These are phyloP conservation scores for Aspergillus felis DNA, from an alignment of 2,329 filamentous ascomycete species.

Conservation along the genomic window DNA sequence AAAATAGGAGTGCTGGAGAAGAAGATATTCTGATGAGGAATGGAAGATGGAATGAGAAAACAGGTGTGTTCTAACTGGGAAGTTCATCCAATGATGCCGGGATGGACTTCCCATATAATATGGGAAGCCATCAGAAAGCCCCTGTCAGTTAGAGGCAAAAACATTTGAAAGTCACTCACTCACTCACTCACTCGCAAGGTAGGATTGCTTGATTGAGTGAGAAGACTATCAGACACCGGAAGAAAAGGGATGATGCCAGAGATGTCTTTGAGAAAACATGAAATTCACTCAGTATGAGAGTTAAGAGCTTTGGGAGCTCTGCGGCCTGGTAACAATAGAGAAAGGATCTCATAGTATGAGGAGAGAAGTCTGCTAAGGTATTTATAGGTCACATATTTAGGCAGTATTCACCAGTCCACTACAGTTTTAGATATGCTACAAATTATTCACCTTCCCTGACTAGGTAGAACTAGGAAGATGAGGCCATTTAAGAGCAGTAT, in stretches of 20 bases:
- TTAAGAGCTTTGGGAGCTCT: not conserved
- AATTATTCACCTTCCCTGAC: too few species aligned
- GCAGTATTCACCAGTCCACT: not conserved
- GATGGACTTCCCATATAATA: too few species aligned
- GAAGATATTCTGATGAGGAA: not conserved
- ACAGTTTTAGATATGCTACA: too few species aligned
- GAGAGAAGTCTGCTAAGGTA: not conserved
- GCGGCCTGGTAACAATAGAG: not conserved
- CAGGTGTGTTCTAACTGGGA: not conserved
- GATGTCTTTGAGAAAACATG: not conserved
- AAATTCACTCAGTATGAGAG: not conserved
- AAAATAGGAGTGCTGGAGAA: not conserved
- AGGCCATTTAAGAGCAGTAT: too few species aligned
- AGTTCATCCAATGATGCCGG: not conserved
- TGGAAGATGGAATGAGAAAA: not conserved
- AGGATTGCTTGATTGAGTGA: too few species aligned
- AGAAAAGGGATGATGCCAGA: not conserved
- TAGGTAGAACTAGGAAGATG: too few species aligned
- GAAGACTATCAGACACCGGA: too few species aligned
- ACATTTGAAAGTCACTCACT: too few species aligned
- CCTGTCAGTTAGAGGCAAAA: too few species aligned
- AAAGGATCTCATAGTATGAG: not conserved
- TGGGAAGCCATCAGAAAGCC: not conserved
- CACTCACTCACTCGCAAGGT: too few species aligned
- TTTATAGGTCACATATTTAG: not conserved